Evolutionary conservation across 2,329 filamentous ascomycete genomes (phyloP), one percentile per base, ranked within the genome.

Genomic region (Scedosporium dehoogii): DNA sequence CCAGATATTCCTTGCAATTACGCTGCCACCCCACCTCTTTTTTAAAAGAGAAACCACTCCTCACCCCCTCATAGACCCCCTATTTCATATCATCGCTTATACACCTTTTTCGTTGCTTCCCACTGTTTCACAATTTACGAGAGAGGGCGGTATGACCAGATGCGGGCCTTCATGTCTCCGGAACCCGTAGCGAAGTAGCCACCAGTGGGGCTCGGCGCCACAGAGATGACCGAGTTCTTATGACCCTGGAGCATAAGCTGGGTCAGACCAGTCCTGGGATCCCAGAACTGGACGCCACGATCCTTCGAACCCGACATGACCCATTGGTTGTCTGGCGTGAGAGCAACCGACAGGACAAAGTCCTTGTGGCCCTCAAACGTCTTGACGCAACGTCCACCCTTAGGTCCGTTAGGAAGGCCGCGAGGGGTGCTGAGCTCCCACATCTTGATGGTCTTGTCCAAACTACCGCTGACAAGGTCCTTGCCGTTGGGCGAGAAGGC

Each of bases 371-470:
- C 94, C 72, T 97, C 94, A 70, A 97, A 99, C 1, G 93, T 97
- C 79, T 92, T 91, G 70, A 97, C 87, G 73, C 94, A 97, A 74
- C 96, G 91, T 69, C 94, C 93, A 42, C 89, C 89, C 79, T 94
- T 96, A 7, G 87, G 83, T 38, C 82, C 85, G 71, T 83, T 85
- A 57, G 85, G 81, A 64, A 86, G 82, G 69, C 87, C 84, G 68
- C 89, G 84, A 55, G 88, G 85, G 23, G 89, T 84, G 62, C 84
- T 87, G 59, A 99, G 83, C 79, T 97, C 92, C 92, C 94, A 99
- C 89, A 97, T 96, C 81, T 97, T 96, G 81, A 97, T 97, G 0
- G 93, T 97, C 81, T 96, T 96, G 74, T 99, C 94, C 68, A 97
- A 79, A 81, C 90, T 96, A 66, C 94, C 94, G 70, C 90, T 96